phyloP scores from a whole-genome alignment of 768 basidiomycete species.

The Auricularia auricula-judae region DNA sequence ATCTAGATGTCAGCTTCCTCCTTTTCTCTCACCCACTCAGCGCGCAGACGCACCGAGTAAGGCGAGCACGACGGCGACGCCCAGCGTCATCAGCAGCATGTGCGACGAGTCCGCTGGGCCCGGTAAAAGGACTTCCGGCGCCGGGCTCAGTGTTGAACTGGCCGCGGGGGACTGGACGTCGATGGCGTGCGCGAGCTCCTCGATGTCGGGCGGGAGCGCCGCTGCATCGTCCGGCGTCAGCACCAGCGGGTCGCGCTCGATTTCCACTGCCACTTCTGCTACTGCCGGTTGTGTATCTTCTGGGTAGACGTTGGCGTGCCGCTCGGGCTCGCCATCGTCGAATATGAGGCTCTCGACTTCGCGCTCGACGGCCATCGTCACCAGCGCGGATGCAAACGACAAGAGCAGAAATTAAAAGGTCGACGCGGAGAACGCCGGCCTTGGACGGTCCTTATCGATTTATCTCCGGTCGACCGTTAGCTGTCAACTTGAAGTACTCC shows the following conservation, averaged over 20 bases:
- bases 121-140: neutral
- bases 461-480: too few species aligned
- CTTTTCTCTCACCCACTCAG: neutral
- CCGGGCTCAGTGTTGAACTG: neutral
- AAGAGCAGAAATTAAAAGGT: too few species aligned
- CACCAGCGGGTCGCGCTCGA: neutral
- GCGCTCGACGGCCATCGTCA: too few species aligned
- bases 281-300: neutral
- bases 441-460: too few species aligned
- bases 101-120: neutral
- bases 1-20: neutral
- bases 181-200: neutral
- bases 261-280: neutral
- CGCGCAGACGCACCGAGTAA: neutral
- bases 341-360: too few species aligned
- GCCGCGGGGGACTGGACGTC: neutral
- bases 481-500: too few species aligned
- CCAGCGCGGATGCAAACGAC: too few species aligned
- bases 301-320: neutral
- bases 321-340: too few species aligned
- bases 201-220: neutral
- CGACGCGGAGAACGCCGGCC: too few species aligned
- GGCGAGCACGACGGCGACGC: neutral
- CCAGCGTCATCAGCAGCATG: neutral
- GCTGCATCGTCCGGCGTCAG: neutral